Evolutionary conservation across 163 green algal genomes (phyloP).

Genomic region (Prototheca stagnorum): DNA sequence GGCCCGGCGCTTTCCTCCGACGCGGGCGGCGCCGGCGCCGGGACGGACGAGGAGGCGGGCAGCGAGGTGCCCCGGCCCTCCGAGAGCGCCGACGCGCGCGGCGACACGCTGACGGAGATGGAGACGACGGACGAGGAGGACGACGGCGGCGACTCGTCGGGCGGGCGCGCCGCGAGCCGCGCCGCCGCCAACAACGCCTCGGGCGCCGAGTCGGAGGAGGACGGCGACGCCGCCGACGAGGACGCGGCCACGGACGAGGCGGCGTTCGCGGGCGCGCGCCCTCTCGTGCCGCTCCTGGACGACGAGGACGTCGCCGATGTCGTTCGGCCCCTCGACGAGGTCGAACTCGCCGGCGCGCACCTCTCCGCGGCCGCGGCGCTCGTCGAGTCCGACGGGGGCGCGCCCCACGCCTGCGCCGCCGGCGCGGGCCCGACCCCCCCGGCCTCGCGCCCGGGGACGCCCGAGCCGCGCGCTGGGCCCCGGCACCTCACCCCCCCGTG

Average conservation of each 20-base stretch:
- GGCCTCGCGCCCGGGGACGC: not conserved
- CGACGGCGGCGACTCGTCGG: not conserved
- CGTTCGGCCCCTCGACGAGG: too few relatives aligned
- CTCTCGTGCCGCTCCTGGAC: conserved; percentile 13
- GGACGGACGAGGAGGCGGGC: too few relatives aligned
- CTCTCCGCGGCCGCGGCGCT: too few relatives aligned
- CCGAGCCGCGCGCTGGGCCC: too few relatives aligned
- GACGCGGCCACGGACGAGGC: conserved; percentile 17
- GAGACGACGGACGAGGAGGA: conserved; percentile 4
- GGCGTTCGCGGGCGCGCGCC: conserved; percentile 8
- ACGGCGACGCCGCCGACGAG: too few relatives aligned
- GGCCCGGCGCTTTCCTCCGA: too few relatives aligned
- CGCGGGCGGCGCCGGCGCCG: too few relatives aligned
- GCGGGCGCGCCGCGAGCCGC: conserved; percentile 9
- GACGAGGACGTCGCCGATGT: conserved; percentile 14
- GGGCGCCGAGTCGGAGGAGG: conserved; percentile 13
- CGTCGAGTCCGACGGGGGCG: not conserved
- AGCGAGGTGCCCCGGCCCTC: conserved; percentile 1
- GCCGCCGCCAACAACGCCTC: conserved; percentile 7
- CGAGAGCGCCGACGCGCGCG: not conserved
- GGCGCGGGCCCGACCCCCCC: not conserved
- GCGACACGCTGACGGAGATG: not conserved
- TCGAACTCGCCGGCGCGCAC: too few relatives aligned
- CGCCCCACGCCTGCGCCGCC: not conserved
- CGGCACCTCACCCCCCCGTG: conserved; percentile 4